A percentile compares a stretch with the other conserved stretches of the same genome.
Evolutionary conservation across 768 basidiomycete species (phyloP).

Genomic region (Lentinula detonsa): DNA sequence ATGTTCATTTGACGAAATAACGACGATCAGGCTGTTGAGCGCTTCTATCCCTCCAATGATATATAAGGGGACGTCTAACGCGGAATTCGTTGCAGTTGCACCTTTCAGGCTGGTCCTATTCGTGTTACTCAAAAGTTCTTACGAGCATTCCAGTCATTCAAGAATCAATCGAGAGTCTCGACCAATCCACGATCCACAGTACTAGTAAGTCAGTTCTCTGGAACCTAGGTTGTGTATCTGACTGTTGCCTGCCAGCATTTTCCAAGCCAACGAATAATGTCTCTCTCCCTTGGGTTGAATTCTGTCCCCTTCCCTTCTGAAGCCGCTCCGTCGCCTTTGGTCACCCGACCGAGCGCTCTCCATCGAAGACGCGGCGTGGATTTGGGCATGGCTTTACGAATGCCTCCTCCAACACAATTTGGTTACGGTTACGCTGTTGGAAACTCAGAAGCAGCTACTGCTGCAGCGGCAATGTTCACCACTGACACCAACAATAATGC

Average conservation of each 20-base stretch:
- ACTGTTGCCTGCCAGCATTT: background rate
- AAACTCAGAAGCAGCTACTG: background rate
- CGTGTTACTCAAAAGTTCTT: background rate
- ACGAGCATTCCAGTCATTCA: background rate
- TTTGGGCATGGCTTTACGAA: background rate
- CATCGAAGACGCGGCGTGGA: constrained; percentile 1
- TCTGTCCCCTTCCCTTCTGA: background rate
- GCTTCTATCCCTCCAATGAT: background rate
- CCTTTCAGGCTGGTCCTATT: background rate
- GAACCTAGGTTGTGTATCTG: background rate
- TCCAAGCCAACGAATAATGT: background rate
- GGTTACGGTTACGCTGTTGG: background rate
- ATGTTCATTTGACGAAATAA: background rate
- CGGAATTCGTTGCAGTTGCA: background rate
- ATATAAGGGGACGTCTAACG: background rate
- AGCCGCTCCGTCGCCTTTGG: background rate
- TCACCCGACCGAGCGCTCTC: background rate
- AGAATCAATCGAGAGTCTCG: background rate
- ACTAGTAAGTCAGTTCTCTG: too few species aligned
- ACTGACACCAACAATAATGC: background rate
- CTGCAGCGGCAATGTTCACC: background rate
- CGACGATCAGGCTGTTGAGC: background rate
- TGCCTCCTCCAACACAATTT: background rate
- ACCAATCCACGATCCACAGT: too few species aligned
- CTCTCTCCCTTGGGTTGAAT: background rate